Percentiles rank a stretch among this genome's conserved stretches.
Evolutionary conservation across 2,329 filamentous ascomycete genomes (phyloP).

Genomic region (Pseudopyricularia javanii): DNA sequence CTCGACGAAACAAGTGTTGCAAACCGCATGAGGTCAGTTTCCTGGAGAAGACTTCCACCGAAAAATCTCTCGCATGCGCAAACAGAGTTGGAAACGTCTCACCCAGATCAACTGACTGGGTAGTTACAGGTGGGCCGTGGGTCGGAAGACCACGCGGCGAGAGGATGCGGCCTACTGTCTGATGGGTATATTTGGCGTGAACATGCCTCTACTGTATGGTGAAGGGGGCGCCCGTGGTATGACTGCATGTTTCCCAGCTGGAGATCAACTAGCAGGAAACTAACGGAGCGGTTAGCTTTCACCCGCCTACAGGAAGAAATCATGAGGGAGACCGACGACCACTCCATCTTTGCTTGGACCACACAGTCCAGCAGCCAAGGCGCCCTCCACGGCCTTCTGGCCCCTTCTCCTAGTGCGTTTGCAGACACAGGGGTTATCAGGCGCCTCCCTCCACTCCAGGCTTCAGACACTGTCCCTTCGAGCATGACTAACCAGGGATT

Average conservation of each 20-base stretch:
- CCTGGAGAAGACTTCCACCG: no score
- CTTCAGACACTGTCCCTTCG: slow-evolving; percentile 14
- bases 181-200: slow-evolving; percentile 13
- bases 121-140: slow-evolving; percentile 9
- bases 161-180: slow-evolving; percentile 14
- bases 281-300: slow-evolving; percentile 6
- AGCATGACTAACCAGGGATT: slow-evolving; percentile 16
- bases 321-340: slow-evolving; percentile 4
- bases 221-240: slow-evolving; percentile 6
- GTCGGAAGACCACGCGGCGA: slow-evolving; percentile 8
- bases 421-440: slow-evolving; percentile 14
- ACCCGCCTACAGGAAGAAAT: slow-evolving; percentile 13
- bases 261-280: background rate
- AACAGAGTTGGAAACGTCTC: background rate
- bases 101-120: background rate
- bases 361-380: background rate
- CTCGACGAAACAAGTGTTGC: slow-evolving; percentile 5
- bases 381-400: slow-evolving; percentile 9
- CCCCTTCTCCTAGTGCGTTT: slow-evolving; percentile 36
- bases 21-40: slow-evolving; percentile 7
- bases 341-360: slow-evolving; percentile 3
- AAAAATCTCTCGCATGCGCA: background rate
- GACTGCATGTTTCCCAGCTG: background rate
- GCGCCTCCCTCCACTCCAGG: slow-evolving; percentile 18
- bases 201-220: slow-evolving; percentile 15